Evolutionary conservation across 2,329 filamentous ascomycete genomes (phyloP), one percentile per base, ranked within the genome.

Genomic region (Xylariaceae sp.): DNA sequence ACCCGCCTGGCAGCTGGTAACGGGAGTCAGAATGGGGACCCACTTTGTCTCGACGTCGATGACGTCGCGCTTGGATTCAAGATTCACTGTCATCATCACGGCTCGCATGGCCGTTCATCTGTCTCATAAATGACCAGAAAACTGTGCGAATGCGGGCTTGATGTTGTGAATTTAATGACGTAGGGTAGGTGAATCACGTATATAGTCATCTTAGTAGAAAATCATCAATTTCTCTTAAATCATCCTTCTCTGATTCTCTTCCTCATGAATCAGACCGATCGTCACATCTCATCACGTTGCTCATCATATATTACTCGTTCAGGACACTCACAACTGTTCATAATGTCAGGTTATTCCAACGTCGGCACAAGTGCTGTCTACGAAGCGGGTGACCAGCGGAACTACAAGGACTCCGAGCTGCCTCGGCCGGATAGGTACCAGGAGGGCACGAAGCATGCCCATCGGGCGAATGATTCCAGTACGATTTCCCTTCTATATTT

Each of bases 381-480:
- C 76, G 88, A 92, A 76, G 86, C 81, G 59, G 87, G 86, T 60
- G 89, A 94, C 75, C 89, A 94, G 80, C 82, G 83, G 68, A 90
- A 85, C 72, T 72, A 75, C 62, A 81, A 83, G 62, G 71, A 82
- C 60, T 78, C 82, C 1, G 78, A 84, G 68, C 50, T 70, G 7
- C 75, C 80, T 48, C 74, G 80, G 23, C 77, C 80, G 17, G 77
- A 82, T 55, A 80, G 85, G 61, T 94, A 84, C 77, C 77, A 92
- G 62, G 88, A 93, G 77, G 90, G 90, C 67, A 79, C 87, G 73
- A 73, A 80, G 60, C 78, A 89, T 73, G 87, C 87, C 55, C 90
- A 95, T 75, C 73, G 80, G 62, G 78, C 81, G 63, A 81, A 82
- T 57, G 89, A 94, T 72, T 84, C 89, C 53, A 93, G 89, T 92